These are phyloP conservation scores for Tylopilus felleus DNA, from an alignment of 768 basidiomycete genomes.

Conservation along the genomic window DNA sequence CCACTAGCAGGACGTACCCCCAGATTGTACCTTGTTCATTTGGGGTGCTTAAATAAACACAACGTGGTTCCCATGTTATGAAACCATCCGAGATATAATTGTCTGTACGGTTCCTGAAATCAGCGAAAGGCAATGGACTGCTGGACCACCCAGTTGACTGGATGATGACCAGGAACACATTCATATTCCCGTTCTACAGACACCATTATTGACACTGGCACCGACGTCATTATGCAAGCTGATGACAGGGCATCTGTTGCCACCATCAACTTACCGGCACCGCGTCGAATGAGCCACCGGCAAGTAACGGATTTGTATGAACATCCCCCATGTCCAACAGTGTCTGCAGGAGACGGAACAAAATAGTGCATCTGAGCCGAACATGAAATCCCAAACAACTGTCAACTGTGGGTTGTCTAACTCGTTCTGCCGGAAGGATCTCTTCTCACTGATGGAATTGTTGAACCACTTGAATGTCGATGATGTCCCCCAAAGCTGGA, in stretches of 20 bases:
- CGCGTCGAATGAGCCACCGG: not conserved
- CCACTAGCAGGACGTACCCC: too few species aligned
- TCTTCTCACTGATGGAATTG: too few species aligned
- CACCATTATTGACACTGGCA: not conserved
- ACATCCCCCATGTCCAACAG: not conserved
- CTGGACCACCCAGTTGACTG: not conserved
- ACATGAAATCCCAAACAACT: too few species aligned
- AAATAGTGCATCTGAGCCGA: too few species aligned
- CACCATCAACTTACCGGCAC: not conserved
- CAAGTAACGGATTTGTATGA: not conserved
- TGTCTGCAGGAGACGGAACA: not conserved
- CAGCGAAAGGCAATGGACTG: not conserved
- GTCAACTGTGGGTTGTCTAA: too few species aligned
- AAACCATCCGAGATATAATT: not conserved
- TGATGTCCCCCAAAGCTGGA: too few species aligned
- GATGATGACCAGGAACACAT: not conserved
- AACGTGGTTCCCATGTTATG: not conserved
- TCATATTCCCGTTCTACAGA: too few species aligned
- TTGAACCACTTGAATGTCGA: too few species aligned
- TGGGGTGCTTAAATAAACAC: not conserved
- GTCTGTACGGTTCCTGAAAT: not conserved
- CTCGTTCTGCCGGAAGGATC: not conserved
- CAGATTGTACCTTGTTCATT: not conserved
- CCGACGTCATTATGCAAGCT: not conserved
- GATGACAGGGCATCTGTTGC: not conserved